Evolutionary conservation across 179 eudicot species (phyloP), one percentile per base, ranked within the genome.

Genomic region (Heliamphora pulchella): DNA sequence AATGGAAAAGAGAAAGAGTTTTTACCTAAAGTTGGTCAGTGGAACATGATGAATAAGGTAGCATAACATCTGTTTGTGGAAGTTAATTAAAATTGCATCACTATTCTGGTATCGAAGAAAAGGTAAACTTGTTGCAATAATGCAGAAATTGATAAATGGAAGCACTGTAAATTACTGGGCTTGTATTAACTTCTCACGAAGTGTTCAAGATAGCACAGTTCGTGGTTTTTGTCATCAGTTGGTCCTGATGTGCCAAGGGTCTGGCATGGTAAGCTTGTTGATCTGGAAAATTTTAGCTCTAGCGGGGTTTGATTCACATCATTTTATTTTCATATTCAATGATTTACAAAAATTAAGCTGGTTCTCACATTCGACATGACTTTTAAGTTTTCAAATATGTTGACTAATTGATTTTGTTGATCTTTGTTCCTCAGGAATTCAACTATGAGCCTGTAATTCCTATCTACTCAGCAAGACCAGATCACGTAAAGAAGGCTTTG

Each of bases 1-100:
- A 79, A 84, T 58, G 98, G 97, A 47, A 93, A 89, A 85, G 96
- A 91, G 76, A 91, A 86, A 62, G 97, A 91, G 64, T 86, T 86
- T 88, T 78, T 89, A 62, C 98, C 98, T 15, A 93, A 91, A 80
- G 91, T 89, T 76, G 98, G 98, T 75, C 97, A 93, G 80, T 93
- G 98, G 97, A 94, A 94, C 78, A 94, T 94, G 98, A 85, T 87
- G 58, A 93, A 94, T 88, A 94, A 94, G 96, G 98, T 89, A 84
- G 64, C 46, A 17, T 13, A 15, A 72, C 51, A 74, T 53, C 18
- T 5, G 1, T 3, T 0, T 7, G 14, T n/a, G 10, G 77, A 51
- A 31, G 58, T 47, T 74, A n/a, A 14, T 54, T 73, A 39, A 55
- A 22, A 39, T 74, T 71, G 47, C 75, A 18, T 22, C 3, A 44